Evolutionary conservation across 2,329 filamentous ascomycete species (phyloP).

Genomic region (Diaporthe sp.): DNA sequence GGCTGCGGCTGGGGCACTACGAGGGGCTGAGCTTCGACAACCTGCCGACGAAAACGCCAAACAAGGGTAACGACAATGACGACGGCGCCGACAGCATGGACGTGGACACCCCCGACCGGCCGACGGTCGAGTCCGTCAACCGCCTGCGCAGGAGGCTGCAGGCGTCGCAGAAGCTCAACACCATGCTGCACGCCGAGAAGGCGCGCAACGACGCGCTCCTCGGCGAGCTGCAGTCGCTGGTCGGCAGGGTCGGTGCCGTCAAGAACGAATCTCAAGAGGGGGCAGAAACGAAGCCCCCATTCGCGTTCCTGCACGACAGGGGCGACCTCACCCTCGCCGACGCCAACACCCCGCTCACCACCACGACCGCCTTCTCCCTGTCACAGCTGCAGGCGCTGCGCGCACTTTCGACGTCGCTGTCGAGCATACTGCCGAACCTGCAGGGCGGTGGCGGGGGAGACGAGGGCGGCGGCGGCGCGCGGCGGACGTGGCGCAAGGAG

Average conservation of each 20-base stretch:
- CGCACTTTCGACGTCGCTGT: slow-evolving; percentile 70
- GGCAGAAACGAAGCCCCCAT: slow-evolving; percentile 47
- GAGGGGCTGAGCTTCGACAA: slow-evolving; percentile 69
- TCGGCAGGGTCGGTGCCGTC: slow-evolving; percentile 49
- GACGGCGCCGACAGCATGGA: slow-evolving; percentile 41
- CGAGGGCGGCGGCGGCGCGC: slow-evolving; percentile 48
- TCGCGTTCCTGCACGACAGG: slow-evolving; percentile 70
- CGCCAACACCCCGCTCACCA: slow-evolving; percentile 70
- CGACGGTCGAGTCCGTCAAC: slow-evolving; percentile 77
- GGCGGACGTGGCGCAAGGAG: slow-evolving; percentile 75
- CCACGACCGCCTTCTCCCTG: slow-evolving; percentile 82
- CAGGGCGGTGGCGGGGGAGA: slow-evolving; percentile 40
- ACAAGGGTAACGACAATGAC: slow-evolving; percentile 35
- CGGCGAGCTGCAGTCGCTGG: slow-evolving; percentile 66
- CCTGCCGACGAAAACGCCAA: slow-evolving; percentile 4
- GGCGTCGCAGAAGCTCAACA: slow-evolving; percentile 82
- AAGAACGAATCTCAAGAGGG: slow-evolving; percentile 38
- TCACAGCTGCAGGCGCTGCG: slow-evolving; percentile 86
- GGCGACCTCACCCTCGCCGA: slow-evolving; percentile 65
- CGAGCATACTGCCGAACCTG: slow-evolving; percentile 76
- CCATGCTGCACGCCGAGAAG: slow-evolving; percentile 76
- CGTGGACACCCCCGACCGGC: slow-evolving; percentile 48
- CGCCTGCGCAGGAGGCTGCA: slow-evolving; percentile 79
- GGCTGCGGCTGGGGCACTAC: slow-evolving; percentile 89
- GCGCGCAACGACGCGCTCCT: slow-evolving; percentile 80